These are phyloP conservation scores for Inga leiocalycina DNA, from an alignment of 306 rosid genomes.

Conservation along the genomic window DNA sequence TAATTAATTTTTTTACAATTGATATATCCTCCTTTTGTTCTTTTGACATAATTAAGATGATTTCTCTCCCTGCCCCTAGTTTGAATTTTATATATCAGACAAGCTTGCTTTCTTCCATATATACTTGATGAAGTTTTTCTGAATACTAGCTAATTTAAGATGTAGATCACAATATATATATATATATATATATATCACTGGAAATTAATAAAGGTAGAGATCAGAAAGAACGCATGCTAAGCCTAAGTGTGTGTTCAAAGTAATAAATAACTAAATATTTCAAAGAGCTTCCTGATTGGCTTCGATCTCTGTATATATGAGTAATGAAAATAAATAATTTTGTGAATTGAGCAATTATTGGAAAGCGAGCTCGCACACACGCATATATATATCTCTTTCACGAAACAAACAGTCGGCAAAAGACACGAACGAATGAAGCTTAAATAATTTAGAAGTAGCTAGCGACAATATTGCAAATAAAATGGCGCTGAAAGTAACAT, in stretches of 20 bases:
- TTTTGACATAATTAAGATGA: neutral
- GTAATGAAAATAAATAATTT: neutral
- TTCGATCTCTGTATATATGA: neutral
- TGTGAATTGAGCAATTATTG: neutral
- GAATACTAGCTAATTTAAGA: neutral
- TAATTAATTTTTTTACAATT: neutral
- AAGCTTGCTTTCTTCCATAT: neutral
- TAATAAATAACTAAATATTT: neutral
- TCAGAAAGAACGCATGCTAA: neutral
- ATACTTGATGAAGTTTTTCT: neutral
- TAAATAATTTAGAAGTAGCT: neutral
- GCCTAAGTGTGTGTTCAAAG: neutral
- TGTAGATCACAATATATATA: neutral
- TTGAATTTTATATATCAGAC: neutral
- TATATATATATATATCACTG: neutral
- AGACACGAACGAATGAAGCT: neutral
- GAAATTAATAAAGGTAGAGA: neutral
- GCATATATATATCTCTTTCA: neutral
- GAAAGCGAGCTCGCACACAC: neutral
- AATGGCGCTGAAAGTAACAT: conserved; percentile 36
- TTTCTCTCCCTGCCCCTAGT: neutral
- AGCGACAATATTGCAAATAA: conserved; percentile 28
- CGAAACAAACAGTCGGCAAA: neutral
- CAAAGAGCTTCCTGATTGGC: neutral
- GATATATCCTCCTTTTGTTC: neutral